Percentiles rank a stretch among this genome's conserved stretches.
phyloP scores from a whole-genome alignment of 257 asterid genomes.

The Catharanthus roseus region DNA sequence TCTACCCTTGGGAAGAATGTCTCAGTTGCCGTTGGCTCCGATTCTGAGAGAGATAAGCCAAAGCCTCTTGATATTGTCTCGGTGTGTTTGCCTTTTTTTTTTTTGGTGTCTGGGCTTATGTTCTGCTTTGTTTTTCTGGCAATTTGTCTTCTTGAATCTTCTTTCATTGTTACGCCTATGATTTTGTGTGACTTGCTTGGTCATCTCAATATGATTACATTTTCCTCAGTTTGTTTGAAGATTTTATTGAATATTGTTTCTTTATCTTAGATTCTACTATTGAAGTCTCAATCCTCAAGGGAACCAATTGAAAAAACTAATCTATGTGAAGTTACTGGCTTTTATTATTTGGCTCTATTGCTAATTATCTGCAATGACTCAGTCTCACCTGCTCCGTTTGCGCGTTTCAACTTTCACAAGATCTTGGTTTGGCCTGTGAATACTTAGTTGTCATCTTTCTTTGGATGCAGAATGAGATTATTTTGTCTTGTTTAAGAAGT shows the following conservation, averaged over 20 bases:
- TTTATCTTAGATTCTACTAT: not conserved
- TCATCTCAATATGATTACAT: no score
- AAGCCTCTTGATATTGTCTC: conserved; percentile 88
- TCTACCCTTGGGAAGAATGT: conserved; percentile 38
- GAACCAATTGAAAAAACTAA: not conserved
- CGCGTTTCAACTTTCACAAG: not conserved
- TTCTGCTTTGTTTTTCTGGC: not conserved
- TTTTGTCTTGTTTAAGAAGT: conserved; percentile 58
- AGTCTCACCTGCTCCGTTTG: not conserved
- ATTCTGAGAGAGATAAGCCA: conserved; percentile 73
- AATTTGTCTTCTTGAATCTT: not conserved
- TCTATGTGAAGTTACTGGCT: not conserved
- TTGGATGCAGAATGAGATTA: conserved; percentile 71
- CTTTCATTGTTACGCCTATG: not conserved
- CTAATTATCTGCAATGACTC: not conserved
- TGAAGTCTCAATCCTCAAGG: not conserved
- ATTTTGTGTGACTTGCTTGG: not conserved
- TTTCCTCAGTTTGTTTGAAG: not conserved
- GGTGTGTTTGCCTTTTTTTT: no score
- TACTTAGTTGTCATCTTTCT: not conserved
- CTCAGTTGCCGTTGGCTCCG: conserved; percentile 11
- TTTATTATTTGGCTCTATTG: not conserved
- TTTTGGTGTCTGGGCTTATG: not conserved
- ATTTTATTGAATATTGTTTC: not conserved
- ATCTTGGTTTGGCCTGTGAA: conserved; percentile 6